Evolutionary conservation across 2,329 filamentous ascomycete genomes (phyloP), one percentile per base, ranked within the genome.

Genomic region (Neofusicoccum laricinum): DNA sequence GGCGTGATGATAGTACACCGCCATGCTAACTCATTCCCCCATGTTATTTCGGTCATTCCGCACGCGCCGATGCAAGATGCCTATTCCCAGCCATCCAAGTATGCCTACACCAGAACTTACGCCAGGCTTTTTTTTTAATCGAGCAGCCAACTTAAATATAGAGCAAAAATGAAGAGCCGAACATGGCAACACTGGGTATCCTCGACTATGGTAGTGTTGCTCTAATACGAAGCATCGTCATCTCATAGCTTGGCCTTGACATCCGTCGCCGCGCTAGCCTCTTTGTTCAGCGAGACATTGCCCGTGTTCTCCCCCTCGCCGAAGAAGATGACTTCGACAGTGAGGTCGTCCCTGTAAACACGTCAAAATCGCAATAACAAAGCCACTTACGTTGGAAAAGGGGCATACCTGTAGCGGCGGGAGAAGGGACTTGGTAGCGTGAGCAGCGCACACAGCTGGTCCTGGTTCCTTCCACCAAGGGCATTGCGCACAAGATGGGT

Each of bases 291-390:
- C 4, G 89, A 86, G 4, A 98, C 90, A 67, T 90, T 89, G 40
- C 93, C 93, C 34, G 85, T 90, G 75, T 88, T 88, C 61, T 88
- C 73, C 40, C 89, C 87, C 70, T 96, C 87, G 66, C 95, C 95
- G 72, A 99, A 99, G 84, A 99, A 99, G 73, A 99, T 96, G 66
- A 99, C 95, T 77, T 99, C 92, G 15, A 99, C 94, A 0, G 95
- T 99, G 67, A 99, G 81, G 75, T 99, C 95, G 75, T 99, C 95
- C 69, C 92, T 94, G 53, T 50, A 71, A 53, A 71, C 71, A 66
- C 66, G 66, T 71, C 64, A 69, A 61, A 14, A 59, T 32, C 15
- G 69, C 55, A 19, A n/a, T 25, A 69, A 66, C 40, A 10, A 10
- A 8, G 15, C 11, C 11, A 38, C 21, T 11, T 2, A n/a, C 1